phyloP scores from a whole-genome alignment of 306 rosid genomes.

The Medicago lupulina region DNA sequence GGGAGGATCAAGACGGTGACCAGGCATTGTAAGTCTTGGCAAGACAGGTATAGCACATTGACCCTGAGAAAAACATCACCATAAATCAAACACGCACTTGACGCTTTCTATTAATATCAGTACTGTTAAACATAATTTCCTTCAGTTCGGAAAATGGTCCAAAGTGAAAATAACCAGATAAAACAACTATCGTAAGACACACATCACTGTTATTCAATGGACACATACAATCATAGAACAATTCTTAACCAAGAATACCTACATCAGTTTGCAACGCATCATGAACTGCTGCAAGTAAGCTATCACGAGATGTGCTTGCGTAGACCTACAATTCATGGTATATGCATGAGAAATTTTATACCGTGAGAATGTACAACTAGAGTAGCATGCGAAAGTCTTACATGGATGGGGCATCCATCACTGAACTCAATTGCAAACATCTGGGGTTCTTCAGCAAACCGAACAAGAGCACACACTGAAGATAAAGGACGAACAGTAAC shows the following conservation, averaged over 20 bases:
- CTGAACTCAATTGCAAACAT: slow-evolving; percentile 98
- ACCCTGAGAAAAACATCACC: slow-evolving; percentile 61
- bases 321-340: slow-evolving; percentile 75
- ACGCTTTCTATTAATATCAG: slow-evolving; percentile 30
- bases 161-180: slow-evolving; percentile 9
- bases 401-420: slow-evolving; percentile 97
- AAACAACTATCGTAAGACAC: slow-evolving; percentile 16
- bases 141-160: slow-evolving; percentile 25
- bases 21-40: slow-evolving; percentile 99
- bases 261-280: slow-evolving; percentile 96
- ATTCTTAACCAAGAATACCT: slow-evolving; percentile 61
- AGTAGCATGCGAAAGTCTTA: slow-evolving; percentile 53
- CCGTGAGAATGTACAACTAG: slow-evolving; percentile 29
- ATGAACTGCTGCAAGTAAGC: slow-evolving; percentile 93
- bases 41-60: slow-evolving; percentile 90
- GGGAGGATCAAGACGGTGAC: slow-evolving; percentile 97
- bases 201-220: slow-evolving; percentile 9
- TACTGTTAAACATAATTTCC: slow-evolving; percentile 21
- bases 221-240: slow-evolving; percentile 39
- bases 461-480: slow-evolving; percentile 88
- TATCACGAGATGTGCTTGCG: slow-evolving; percentile 98
- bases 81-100: slow-evolving; percentile 51
- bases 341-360: slow-evolving; percentile 49
- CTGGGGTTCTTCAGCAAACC: slow-evolving; percentile 99
- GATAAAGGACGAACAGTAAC: slow-evolving; percentile 97